Evolutionary conservation across 768 basidiomycete genomes (phyloP), one percentile per base, ranked within the genome.

Genomic region (Calocybe indica): DNA sequence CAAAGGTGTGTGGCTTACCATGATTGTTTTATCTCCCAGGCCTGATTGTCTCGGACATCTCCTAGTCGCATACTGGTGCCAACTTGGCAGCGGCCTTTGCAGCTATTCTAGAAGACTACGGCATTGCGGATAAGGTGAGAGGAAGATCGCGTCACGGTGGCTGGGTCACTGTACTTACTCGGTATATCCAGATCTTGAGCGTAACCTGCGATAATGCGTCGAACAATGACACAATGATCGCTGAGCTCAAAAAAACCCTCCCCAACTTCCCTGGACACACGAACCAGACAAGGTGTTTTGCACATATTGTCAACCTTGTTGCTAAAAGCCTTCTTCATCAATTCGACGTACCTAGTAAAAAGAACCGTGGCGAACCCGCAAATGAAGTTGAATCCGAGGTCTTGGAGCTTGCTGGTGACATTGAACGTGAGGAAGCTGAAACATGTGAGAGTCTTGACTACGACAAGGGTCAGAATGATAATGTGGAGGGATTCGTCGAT

Each of bases 181-280:
- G 13, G 11, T 3, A 11, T 12, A 34, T 32, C 1, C 31, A 64
- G 65, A 52, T 70, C 12, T 54, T 71, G 5, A 53, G 59, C 8
- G 48, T 73, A 6, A 68, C 61, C 2, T 61, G 57, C 40, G 64
- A 72, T 47, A 73, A 72, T 52, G 66, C 68, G 3, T 53, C 57
- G 0, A 49, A 51, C 7, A 73, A 73, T 43, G 62, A 69, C 46
- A 53, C 35, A 0, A 69, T 75, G 66, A 56, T 67, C 1, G 45
- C 46, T 0, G 35, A 57, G 15, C 62, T 74, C 6, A 46, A 14
- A 1, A 14, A 52, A 0, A 37, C 53, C 0, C 3, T 73, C 0
- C 36, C 14, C 0, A 14, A 12, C 1, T 71, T 66, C 44, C 42
- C 47, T 1, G 62, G 66, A 7, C 13, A 13, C 0, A 45, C 40